A percentile compares a stretch with the other conserved stretches of the same genome.
Evolutionary conservation across 441 rosid species (phyloP).

Genomic region (Erysimum cheiri): DNA sequence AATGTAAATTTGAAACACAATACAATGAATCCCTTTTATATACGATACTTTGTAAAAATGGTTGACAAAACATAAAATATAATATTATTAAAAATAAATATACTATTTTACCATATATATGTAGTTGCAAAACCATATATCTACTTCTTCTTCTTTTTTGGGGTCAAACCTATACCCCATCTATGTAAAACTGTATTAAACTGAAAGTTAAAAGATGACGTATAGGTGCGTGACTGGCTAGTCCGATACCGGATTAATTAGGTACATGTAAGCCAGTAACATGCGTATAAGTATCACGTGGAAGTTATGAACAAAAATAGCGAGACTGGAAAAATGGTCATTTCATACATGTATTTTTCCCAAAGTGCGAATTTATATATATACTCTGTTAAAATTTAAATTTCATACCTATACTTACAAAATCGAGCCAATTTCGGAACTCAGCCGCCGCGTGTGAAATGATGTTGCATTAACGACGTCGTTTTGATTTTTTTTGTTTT

Average conservation of each 20-base stretch:
- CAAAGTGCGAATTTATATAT: too few species aligned
- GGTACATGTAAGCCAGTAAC: not conserved
- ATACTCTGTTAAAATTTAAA: too few species aligned
- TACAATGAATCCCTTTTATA: not conserved
- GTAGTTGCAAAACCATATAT: not conserved
- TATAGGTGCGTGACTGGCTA: not conserved
- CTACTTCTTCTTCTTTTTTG: too few species aligned
- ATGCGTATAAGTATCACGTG: constrained; percentile 29
- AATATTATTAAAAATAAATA: not conserved
- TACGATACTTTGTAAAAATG: not conserved
- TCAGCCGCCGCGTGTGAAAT: too few species aligned
- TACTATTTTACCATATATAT: not conserved
- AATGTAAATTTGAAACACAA: not conserved
- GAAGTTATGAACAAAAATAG: not conserved
- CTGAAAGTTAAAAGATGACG: constrained; percentile 2
- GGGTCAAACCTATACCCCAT: too few species aligned
- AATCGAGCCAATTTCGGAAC: too few species aligned
- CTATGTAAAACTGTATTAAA: not conserved
- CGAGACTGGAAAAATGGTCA: too few species aligned
- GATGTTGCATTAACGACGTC: too few species aligned
- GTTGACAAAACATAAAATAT: not conserved
- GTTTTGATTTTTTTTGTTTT: too few species aligned
- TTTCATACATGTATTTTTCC: too few species aligned
- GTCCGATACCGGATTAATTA: not conserved
- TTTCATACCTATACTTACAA: too few species aligned